phyloP scores from a whole-genome alignment of 495 filamentous ascomycete species.

The Venustampulla echinocandica region DNA sequence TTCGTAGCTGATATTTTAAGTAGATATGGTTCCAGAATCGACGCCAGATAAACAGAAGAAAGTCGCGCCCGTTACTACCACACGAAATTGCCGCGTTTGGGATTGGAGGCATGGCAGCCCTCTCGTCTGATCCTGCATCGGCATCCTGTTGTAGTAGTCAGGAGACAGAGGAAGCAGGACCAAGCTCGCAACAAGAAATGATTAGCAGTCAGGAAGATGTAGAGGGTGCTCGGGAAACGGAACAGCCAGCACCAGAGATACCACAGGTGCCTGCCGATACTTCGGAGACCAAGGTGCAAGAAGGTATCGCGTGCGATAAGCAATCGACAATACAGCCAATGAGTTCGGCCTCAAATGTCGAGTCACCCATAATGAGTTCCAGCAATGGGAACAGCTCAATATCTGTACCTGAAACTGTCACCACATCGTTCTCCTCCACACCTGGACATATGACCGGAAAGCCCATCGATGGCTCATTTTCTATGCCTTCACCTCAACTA shows the following conservation, averaged over 20 bases:
- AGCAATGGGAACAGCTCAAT: slow-evolving; percentile 1
- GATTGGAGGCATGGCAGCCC: slow-evolving; percentile 20
- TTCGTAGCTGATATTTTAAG: slow-evolving; percentile 10
- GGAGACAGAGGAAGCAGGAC: not conserved
- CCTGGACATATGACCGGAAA: slow-evolving; percentile 26
- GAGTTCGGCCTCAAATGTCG: no score
- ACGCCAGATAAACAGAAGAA: slow-evolving; percentile 85
- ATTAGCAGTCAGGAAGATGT: slow-evolving; percentile 7
- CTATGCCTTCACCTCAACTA: slow-evolving; percentile 16
- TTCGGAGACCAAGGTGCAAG: no score
- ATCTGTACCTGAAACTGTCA: slow-evolving; percentile 8
- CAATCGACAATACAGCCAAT: no score
- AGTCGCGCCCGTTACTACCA: slow-evolving; percentile 76
- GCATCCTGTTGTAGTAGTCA: slow-evolving; percentile 11
- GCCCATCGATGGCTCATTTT: slow-evolving; percentile 15
- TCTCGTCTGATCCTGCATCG: slow-evolving; percentile 20
- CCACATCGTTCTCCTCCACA: slow-evolving; percentile 20
- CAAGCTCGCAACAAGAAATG: slow-evolving; percentile 7
- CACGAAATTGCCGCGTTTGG: slow-evolving; percentile 63
- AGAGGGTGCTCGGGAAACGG: not conserved
- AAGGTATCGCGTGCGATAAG: no score
- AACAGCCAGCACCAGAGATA: no score
- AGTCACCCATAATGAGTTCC: no score
- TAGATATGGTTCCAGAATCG: slow-evolving; percentile 99
- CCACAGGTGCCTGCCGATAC: no score